These are phyloP conservation scores for Phylloporus arenicola DNA, from an alignment of 768 basidiomycete genomes.

Conservation along the genomic window DNA sequence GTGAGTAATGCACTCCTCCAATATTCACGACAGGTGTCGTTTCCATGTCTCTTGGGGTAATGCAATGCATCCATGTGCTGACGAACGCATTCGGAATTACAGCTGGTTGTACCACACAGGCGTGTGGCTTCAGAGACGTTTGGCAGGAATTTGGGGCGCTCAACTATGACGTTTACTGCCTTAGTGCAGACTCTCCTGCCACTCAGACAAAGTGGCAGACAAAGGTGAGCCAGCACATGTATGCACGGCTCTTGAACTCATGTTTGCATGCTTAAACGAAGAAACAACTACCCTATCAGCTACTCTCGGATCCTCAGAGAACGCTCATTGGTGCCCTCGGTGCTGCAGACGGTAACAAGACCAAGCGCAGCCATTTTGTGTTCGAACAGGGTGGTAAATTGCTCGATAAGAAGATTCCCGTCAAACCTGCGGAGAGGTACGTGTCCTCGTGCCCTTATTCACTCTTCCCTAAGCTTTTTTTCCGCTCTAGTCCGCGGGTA, in stretches of 20 bases:
- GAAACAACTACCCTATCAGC: slow-evolving; percentile 80
- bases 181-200: slow-evolving; percentile 71
- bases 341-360: slow-evolving; percentile 72
- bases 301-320: slow-evolving; percentile 87
- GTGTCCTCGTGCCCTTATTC: background rate
- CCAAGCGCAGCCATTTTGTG: slow-evolving; percentile 90
- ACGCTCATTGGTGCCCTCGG: slow-evolving; percentile 76
- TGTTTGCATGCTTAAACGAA: slow-evolving; percentile 26
- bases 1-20: slow-evolving; percentile 37
- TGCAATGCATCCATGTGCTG: background rate
- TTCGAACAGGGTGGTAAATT: slow-evolving; percentile 90
- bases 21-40: background rate
- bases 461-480: background rate
- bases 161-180: slow-evolving; percentile 70
- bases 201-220: slow-evolving; percentile 83
- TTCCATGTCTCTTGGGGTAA: background rate
- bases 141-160: slow-evolving; percentile 68
- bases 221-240: slow-evolving; percentile 48
- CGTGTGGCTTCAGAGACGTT: slow-evolving; percentile 85
- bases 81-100: background rate
- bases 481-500: slow-evolving; percentile 45
- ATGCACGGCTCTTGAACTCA: background rate
- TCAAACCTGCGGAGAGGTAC: slow-evolving; percentile 82
- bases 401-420: slow-evolving; percentile 77
- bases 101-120: slow-evolving; percentile 92